Percentiles rank a stretch among this genome's conserved stretches.
Conservation (phyloP, 345 rosid genomes). For the Conringia planisiliqua region DNA sequence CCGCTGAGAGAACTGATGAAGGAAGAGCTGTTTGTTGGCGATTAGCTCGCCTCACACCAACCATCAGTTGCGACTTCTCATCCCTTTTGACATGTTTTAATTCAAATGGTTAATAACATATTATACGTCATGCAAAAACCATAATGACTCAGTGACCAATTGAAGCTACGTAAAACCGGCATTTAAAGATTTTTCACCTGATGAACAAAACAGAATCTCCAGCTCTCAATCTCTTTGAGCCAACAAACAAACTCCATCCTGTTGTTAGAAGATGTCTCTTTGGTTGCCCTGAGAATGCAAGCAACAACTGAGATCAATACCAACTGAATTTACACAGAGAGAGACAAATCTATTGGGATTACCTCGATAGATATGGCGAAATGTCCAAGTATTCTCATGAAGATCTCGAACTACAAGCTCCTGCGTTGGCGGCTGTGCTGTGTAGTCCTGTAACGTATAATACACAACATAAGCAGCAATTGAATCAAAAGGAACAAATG, state of each 20-base stretch:
- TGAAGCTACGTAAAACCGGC: background rate
- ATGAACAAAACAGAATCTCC: constrained; percentile 97
- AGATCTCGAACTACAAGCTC: constrained; percentile 94
- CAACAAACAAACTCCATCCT: constrained; percentile 97
- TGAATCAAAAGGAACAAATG: background rate
- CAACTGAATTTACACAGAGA: background rate
- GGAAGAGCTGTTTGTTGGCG: constrained; percentile 87
- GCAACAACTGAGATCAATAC: background rate
- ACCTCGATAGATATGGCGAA: constrained; percentile 96
- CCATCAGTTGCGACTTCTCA: constrained; percentile 91
- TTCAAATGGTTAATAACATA: background rate
- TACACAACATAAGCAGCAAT: background rate
- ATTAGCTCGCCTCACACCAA: constrained; percentile 90
- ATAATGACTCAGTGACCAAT: background rate
- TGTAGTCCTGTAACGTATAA: constrained; percentile 55
- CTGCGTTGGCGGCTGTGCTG: constrained; percentile 94
- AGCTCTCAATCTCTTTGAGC: constrained; percentile 92
- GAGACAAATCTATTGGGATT: background rate
- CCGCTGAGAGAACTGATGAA: constrained; percentile 93
- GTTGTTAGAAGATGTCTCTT: constrained; percentile 97
- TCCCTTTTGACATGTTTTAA: constrained; percentile 44
- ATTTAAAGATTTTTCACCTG: constrained; percentile 43
- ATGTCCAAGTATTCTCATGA: constrained; percentile 93
- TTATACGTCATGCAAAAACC: background rate
- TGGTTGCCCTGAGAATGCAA: constrained; percentile 76